These are phyloP conservation scores for Chaetomium strumarium DNA, from an alignment of 2,329 filamentous ascomycete species.

Conservation along the genomic window DNA sequence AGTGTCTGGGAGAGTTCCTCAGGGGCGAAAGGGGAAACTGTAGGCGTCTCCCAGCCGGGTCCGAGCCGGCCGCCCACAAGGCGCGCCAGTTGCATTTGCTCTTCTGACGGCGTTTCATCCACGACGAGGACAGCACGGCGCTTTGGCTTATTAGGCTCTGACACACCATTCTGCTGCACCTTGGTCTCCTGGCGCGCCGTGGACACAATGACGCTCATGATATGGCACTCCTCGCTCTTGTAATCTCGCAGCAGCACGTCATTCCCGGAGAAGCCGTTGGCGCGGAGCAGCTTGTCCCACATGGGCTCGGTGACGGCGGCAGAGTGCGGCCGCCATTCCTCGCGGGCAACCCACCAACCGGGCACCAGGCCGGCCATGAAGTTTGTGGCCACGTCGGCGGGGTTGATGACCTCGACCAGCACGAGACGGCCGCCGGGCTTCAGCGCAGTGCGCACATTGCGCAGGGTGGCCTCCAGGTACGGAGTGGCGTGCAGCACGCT, in stretches of 20 bases:
- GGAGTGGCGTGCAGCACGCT: constrained; percentile 33
- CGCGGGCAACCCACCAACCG: constrained; percentile 31
- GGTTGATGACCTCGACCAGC: constrained; percentile 8
- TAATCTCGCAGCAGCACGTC: not conserved
- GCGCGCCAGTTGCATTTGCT: not conserved
- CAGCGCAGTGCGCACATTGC: constrained; percentile 29
- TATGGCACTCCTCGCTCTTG: not conserved
- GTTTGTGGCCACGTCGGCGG: not conserved
- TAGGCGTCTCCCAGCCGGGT: not conserved
- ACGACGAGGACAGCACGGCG: not conserved
- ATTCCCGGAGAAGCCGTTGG: constrained; percentile 11
- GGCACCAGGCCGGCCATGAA: constrained; percentile 13
- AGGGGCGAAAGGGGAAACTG: not conserved
- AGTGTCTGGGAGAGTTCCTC: not conserved
- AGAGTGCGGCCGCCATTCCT: not conserved
- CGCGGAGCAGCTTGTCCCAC: not conserved
- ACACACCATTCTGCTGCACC: not conserved
- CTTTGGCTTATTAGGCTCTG: not conserved
- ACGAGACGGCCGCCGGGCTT: constrained; percentile 35
- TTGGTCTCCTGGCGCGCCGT: not conserved
- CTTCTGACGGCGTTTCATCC: not conserved
- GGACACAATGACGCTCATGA: constrained; percentile 1
- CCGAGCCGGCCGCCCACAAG: not conserved
- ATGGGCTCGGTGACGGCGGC: not conserved
- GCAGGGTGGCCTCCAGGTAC: constrained; percentile 24